Percentiles rank a stretch among this genome's conserved stretches.
These are phyloP conservation scores for Pseudogymnoascus sp. DNA, from an alignment of 2,329 filamentous ascomycete genomes.

Conservation along the genomic window DNA sequence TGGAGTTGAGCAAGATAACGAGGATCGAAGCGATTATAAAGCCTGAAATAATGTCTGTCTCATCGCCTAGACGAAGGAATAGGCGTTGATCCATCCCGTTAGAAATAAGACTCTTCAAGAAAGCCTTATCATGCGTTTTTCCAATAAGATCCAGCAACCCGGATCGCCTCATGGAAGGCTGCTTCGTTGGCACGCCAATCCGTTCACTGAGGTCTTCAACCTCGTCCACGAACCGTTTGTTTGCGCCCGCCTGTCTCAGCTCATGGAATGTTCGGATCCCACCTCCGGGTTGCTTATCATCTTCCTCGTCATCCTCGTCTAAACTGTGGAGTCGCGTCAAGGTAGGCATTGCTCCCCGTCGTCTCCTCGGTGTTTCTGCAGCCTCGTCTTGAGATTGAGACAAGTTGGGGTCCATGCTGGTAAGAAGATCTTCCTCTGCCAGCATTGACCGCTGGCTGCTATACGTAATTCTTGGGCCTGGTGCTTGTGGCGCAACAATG, in stretches of 20 bases:
- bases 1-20: constrained; percentile 53
- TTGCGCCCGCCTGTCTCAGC: constrained; percentile 57
- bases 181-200: constrained; percentile 44
- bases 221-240: constrained; percentile 58
- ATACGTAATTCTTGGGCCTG: constrained; percentile 28
- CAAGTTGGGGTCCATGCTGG: constrained; percentile 1
- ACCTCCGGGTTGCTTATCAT: constrained; percentile 19
- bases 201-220: constrained; percentile 57
- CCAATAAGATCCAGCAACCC: constrained; percentile 53
- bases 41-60: constrained; percentile 54
- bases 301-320: constrained; percentile 24
- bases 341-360: constrained; percentile 23
- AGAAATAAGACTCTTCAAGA: constrained; percentile 64
- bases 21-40: constrained; percentile 60
- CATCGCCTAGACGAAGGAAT: constrained; percentile 51
- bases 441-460: constrained; percentile 29
- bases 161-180: constrained; percentile 47
- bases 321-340: constrained; percentile 24
- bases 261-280: constrained; percentile 59
- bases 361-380: constrained; percentile 11
- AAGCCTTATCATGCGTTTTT: constrained; percentile 55
- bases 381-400: constrained; percentile 15
- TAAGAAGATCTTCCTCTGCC: constrained; percentile 27
- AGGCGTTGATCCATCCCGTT: constrained; percentile 65
- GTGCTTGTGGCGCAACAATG: not conserved